These are phyloP conservation scores for Fraxinus quadrangulata DNA, from an alignment of 257 asterid species.

Conservation along the genomic window DNA sequence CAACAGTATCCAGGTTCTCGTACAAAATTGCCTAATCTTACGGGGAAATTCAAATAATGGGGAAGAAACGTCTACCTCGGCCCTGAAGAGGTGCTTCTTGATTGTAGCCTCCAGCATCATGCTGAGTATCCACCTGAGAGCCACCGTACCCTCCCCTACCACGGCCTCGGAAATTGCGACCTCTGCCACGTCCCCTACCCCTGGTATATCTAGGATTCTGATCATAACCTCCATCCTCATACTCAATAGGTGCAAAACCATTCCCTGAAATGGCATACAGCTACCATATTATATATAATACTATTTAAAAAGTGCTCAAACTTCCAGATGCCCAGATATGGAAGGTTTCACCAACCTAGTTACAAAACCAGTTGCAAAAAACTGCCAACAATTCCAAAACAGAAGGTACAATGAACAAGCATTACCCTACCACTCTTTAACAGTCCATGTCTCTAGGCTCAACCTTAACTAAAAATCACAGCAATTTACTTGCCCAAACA, in stretches of 20 bases:
- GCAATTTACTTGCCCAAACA: neutral
- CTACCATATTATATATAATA: neutral
- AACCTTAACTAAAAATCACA: neutral
- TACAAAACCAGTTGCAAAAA: no score
- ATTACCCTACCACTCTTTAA: neutral
- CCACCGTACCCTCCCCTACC: constrained; percentile 53
- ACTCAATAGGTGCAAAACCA: constrained; percentile 34
- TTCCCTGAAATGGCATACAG: constrained; percentile 32
- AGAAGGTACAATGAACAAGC: neutral
- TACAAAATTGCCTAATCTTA: neutral
- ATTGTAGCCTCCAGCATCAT: constrained; percentile 46
- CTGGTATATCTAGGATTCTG: constrained; percentile 42
- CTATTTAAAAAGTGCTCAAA: neutral
- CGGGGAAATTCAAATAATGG: neutral
- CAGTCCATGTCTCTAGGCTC: neutral
- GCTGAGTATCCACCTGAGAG: constrained; percentile 33
- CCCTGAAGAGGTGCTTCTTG: constrained; percentile 43
- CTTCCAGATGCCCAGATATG: neutral
- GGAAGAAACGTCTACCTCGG: constrained; percentile 27
- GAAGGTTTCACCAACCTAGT: no score
- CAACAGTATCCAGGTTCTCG: neutral
- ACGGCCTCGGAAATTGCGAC: constrained; percentile 47
- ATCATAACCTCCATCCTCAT: constrained; percentile 56
- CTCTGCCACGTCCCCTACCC: constrained; percentile 55
- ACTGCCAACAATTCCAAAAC: no score